These are phyloP conservation scores for Hypoxylon sp. DNA, from an alignment of 2,329 filamentous ascomycete species.

Conservation along the genomic window DNA sequence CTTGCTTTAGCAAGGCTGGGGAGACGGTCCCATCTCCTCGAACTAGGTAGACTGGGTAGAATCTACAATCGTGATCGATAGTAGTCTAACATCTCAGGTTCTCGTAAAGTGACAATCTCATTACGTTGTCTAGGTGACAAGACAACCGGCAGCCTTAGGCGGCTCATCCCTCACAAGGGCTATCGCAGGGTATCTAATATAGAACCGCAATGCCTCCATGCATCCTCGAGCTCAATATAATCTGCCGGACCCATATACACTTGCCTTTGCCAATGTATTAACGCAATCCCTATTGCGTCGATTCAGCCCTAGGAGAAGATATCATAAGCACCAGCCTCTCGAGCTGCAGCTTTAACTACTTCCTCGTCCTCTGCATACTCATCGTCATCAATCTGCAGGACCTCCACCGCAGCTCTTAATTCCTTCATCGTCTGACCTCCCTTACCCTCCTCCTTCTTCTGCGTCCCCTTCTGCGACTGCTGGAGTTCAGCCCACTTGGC, in stretches of 20 bases:
- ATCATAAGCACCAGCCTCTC: conserved; percentile 6
- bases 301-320: conserved; percentile 23
- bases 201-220: conserved; percentile 2
- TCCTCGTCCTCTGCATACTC: conserved; percentile 16
- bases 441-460: conserved; percentile 19
- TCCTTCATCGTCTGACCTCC: conserved; percentile 65
- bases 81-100: background rate
- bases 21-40: background rate
- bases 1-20: background rate
- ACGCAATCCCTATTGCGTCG: background rate
- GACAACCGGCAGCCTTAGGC: background rate
- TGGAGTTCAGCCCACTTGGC: conserved; percentile 73
- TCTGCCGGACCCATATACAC: background rate
- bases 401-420: conserved; percentile 73
- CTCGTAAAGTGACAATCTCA: conserved; percentile 4
- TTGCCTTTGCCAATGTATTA: background rate
- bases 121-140: background rate
- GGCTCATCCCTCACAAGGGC: background rate
- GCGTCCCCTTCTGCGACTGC: conserved; percentile 74
- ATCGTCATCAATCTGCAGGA: conserved; percentile 58
- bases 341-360: background rate
- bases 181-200: background rate
- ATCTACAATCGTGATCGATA: background rate
- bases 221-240: background rate
- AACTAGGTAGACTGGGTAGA: background rate